Evolutionary conservation across 768 basidiomycete genomes (phyloP).

Genomic region (Phaffia tasmanica): DNA sequence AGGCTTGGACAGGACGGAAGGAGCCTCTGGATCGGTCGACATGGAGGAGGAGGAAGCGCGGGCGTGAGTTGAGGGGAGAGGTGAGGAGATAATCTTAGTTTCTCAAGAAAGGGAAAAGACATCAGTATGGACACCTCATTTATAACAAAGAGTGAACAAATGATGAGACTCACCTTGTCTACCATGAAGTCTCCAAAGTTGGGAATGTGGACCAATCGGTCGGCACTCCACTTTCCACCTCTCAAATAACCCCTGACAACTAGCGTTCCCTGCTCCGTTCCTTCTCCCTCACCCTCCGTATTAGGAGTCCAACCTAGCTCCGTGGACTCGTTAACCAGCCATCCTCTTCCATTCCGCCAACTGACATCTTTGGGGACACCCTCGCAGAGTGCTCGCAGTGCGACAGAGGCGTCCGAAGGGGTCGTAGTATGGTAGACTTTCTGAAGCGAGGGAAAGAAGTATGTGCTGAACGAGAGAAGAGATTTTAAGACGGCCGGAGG

Average conservation of each 20-base stretch:
- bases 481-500: slow-evolving; percentile 61
- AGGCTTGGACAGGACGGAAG: slow-evolving; percentile 55
- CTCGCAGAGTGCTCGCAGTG: slow-evolving; percentile 68
- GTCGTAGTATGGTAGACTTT: slow-evolving; percentile 47
- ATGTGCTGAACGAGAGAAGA: slow-evolving; percentile 82
- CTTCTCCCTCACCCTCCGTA: slow-evolving; percentile 36
- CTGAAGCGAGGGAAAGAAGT: slow-evolving; percentile 76
- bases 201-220: slow-evolving; percentile 77
- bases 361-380: slow-evolving; percentile 66
- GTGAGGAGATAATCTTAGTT: slow-evolving; percentile 59
- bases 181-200: slow-evolving; percentile 81
- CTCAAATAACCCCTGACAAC: slow-evolving; percentile 73
- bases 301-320: slow-evolving; percentile 20
- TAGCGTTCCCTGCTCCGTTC: slow-evolving; percentile 45
- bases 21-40: slow-evolving; percentile 37
- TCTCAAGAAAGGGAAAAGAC: slow-evolving; percentile 1
- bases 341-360: slow-evolving; percentile 72
- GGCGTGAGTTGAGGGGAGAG: slow-evolving; percentile 33
- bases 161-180: slow-evolving; percentile 48
- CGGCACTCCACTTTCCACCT: slow-evolving; percentile 64
- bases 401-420: slow-evolving; percentile 56
- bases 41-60: slow-evolving; percentile 29
- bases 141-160: not conserved
- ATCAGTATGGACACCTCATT: not conserved
- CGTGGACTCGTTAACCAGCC: slow-evolving; percentile 54